These are phyloP conservation scores for Pichia sorboxylosa DNA, from an alignment of 1,139 yeast species.

Conservation along the genomic window DNA sequence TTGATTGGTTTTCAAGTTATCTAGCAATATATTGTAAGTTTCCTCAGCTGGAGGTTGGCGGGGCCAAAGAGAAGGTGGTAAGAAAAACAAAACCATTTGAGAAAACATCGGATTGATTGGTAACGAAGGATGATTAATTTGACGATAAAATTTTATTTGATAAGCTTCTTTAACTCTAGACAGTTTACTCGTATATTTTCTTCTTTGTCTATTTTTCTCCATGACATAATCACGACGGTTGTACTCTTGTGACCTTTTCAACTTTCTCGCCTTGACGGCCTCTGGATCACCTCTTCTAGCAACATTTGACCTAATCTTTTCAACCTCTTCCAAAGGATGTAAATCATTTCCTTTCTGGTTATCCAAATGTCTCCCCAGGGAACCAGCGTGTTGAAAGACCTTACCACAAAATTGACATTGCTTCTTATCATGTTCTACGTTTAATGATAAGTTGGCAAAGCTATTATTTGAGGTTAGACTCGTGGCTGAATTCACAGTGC, in stretches of 20 bases:
- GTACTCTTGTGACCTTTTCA: conserved; percentile 30
- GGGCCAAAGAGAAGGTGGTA: conserved; percentile 36
- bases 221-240: conserved; percentile 35
- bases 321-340: conserved; percentile 35
- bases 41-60: conserved; percentile 37
- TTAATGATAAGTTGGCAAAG: too few relatives aligned
- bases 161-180: conserved; percentile 27
- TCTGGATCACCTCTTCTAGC: conserved; percentile 37
- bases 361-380: conserved; percentile 41
- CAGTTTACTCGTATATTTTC: conserved; percentile 27
- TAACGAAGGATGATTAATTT: conserved; percentile 28
- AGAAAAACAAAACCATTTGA: conserved; percentile 32
- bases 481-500: too few relatives aligned
- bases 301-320: conserved; percentile 32
- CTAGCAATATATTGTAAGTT: conserved; percentile 23
- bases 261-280: conserved; percentile 29
- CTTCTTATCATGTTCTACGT: too few relatives aligned
- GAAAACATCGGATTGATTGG: conserved; percentile 37
- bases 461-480: too few relatives aligned
- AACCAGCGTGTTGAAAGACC: conserved; percentile 40
- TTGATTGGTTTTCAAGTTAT: conserved; percentile 11
- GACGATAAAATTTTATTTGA: conserved; percentile 25
- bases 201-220: conserved; percentile 28
- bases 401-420: conserved; percentile 37
- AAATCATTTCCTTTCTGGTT: conserved; percentile 33